Base-by-base conservation (phyloP, 2,329 filamentous ascomycete species). In the Berkeleyomyces rouxiae region DNA sequence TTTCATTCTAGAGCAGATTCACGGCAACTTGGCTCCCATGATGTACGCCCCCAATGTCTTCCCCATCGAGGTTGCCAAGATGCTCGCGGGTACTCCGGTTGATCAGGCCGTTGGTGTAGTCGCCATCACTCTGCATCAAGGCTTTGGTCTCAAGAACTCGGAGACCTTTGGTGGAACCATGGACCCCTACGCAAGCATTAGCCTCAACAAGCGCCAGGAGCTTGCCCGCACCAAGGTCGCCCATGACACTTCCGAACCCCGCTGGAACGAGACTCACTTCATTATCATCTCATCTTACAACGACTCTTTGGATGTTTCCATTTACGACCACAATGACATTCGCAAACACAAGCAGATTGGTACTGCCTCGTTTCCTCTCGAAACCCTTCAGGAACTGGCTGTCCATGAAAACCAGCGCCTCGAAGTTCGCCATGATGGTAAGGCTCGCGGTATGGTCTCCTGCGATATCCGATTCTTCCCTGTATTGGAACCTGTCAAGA, bases 41-140 rank as follows among this genome's bases (percentile, higher is more conserved):
- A 96, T 99, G 90, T 99, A 99, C 71, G 86, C 84, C 44, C 93
- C 93, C 7, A 96, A 99, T 68, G 90, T 97, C 59, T 99, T 99
- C 78, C 93, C 93, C 13, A 93, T 99, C 67, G 93, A 99, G 71
- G 90, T 99, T 63, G 93, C 93, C 68, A 97, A 99, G 80, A 93
- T 99, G 89, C 79, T 99, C 67, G 88, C 92, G 51, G 93, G 93
- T 64, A 92, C 88, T 64, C 85, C 93, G 0, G 88, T 99, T 59
- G 95, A 99, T 71, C 89, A 96, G 74, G 93, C 93, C 9, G 90
- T 99, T 69, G 93, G 93, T 72, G 91, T 99, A 7, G 75, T 99
- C 61, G 92, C 92, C 33, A 79, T 99, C 65, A 96, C 90, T 5
- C 81, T 99, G 66, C 90, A 99, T 72, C 88, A 90, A 47, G 93